These are phyloP conservation scores for Pterulicium gracile DNA, from an alignment of 1,284 basidiomycete species.

Conservation along the genomic window DNA sequence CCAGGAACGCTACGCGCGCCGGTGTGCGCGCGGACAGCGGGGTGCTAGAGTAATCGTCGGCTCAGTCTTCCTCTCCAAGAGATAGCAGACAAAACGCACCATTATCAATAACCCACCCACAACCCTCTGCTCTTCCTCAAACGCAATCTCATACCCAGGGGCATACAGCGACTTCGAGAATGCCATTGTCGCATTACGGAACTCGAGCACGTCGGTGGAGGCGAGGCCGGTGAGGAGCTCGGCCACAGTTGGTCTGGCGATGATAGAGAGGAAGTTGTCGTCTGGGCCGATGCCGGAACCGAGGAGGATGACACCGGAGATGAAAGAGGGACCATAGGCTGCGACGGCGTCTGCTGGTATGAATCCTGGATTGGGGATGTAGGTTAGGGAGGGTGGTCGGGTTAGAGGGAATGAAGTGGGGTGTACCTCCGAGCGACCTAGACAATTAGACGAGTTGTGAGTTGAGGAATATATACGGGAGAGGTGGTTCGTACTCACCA, in stretches of 20 bases:
- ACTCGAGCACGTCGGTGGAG: not conserved
- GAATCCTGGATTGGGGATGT: not conserved
- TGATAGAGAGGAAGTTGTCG: too few species aligned
- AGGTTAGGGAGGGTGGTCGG: not conserved
- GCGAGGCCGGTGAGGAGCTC: not conserved
- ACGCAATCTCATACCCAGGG: not conserved
- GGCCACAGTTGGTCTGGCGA: not conserved
- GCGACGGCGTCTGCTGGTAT: not conserved
- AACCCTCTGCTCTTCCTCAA: not conserved
- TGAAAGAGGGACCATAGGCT: slow-evolving; percentile 1
- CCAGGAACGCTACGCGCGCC: not conserved
- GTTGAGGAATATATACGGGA: not conserved
- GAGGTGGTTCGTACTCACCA: slow-evolving; percentile 14
- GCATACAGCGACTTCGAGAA: not conserved
- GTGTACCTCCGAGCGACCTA: not conserved
- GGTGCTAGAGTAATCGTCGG: not conserved
- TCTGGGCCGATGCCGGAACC: not conserved
- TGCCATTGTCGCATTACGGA: not conserved
- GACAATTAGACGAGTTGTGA: not conserved
- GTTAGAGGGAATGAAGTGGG: not conserved
- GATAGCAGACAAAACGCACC: too few species aligned
- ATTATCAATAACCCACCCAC: not conserved
- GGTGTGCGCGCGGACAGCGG: not conserved
- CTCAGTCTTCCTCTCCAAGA: too few species aligned
- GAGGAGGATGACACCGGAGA: not conserved